phyloP scores from a whole-genome alignment of 2,329 filamentous ascomycete species.

The Xylaria sp. region DNA sequence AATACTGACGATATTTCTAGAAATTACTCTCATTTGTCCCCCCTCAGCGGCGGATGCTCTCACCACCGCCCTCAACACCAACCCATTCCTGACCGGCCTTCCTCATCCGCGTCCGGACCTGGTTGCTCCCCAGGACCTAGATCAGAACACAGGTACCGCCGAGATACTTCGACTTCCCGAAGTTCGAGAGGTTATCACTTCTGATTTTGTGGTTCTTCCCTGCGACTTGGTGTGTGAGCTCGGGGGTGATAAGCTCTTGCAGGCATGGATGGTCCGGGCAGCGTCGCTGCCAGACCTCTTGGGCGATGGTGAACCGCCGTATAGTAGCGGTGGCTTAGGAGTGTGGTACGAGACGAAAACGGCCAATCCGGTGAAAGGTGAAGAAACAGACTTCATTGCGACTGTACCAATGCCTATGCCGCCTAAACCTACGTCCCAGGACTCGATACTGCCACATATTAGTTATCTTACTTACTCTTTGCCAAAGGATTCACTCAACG shows the following conservation, averaged over 20 bases:
- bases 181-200: constrained; percentile 74
- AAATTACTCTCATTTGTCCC: constrained; percentile 65
- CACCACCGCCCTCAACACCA: constrained; percentile 71
- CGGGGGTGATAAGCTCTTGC: constrained; percentile 77
- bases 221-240: constrained; percentile 94
- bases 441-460: constrained; percentile 67
- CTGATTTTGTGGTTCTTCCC: constrained; percentile 87
- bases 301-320: constrained; percentile 44
- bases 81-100: constrained; percentile 75
- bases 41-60: constrained; percentile 69
- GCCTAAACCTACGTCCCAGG: constrained; percentile 60
- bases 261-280: constrained; percentile 89
- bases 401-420: constrained; percentile 68
- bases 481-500: constrained; percentile 86
- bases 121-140: constrained; percentile 73
- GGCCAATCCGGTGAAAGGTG: constrained; percentile 77
- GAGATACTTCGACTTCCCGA: constrained; percentile 85
- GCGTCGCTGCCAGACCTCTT: constrained; percentile 68
- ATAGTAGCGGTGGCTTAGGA: constrained; percentile 75
- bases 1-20: constrained; percentile 41
- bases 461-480: constrained; percentile 84
- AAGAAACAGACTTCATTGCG: constrained; percentile 91
- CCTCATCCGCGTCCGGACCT: constrained; percentile 75
- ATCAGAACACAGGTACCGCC: constrained; percentile 85
- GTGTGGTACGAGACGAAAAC: constrained; percentile 89